A percentile compares a stretch with the other conserved stretches of the same genome.
Conservation (phyloP, 495 filamentous ascomycete genomes). For the Glarea lozoyensis region DNA sequence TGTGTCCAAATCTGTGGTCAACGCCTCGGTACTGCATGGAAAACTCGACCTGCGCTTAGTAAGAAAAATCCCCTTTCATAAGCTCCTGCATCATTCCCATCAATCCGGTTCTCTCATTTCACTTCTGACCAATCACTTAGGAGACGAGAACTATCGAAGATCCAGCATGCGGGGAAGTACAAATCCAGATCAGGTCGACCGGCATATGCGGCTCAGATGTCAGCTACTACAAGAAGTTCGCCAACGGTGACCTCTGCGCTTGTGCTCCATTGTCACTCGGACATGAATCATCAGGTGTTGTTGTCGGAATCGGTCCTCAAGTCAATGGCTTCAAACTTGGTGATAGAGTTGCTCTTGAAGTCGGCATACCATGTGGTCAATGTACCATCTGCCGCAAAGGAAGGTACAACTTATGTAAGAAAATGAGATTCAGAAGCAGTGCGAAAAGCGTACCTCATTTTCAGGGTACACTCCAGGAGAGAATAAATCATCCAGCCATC, state of each 20-base stretch:
- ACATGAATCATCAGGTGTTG: constrained; percentile 68
- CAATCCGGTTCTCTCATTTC: too few relatives aligned
- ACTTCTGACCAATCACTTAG: constrained; percentile 26
- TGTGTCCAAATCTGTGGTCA: constrained; percentile 11
- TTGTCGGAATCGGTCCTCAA: constrained; percentile 52
- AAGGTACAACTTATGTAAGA: constrained; percentile 81
- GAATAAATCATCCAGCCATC: constrained; percentile 76
- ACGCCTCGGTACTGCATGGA: constrained; percentile 42
- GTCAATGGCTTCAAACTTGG: constrained; percentile 48
- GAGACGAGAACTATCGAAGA: constrained; percentile 38
- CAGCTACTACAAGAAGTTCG: constrained; percentile 77
- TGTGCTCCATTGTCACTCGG: constrained; percentile 65
- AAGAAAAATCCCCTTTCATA: constrained; percentile 18
- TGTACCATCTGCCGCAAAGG: constrained; percentile 67
- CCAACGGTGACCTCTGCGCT: constrained; percentile 73
- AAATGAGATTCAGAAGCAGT: constrained; percentile 73
- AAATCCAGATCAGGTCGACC: constrained; percentile 65
- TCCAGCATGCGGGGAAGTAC: constrained; percentile 49
- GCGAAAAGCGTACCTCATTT: constrained; percentile 78
- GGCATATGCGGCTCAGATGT: constrained; percentile 81
- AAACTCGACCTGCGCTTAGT: constrained; percentile 42
- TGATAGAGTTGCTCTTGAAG: constrained; percentile 82
- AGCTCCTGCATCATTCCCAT: constrained; percentile 20
- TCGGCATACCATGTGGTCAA: constrained; percentile 70
- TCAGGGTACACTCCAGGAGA: constrained; percentile 84